Conservation (phyloP, 352 stramenopile species). For the Nothophytophthora sp. region DNA sequence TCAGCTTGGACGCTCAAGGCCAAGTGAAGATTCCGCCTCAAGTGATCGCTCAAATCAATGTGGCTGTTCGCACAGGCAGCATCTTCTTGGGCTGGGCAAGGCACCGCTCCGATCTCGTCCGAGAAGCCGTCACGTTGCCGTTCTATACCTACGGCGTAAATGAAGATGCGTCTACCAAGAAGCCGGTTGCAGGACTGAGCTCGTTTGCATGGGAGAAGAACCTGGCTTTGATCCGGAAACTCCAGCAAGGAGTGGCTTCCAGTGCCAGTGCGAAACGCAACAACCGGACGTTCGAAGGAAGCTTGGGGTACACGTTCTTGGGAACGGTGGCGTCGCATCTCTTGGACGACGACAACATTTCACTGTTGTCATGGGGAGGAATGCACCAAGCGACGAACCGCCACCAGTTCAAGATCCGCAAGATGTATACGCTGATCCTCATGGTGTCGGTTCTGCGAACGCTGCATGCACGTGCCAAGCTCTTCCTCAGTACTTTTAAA, state of each 20-base stretch:
- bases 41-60: constrained; percentile 56
- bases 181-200: constrained; percentile 41
- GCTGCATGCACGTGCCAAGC: constrained; percentile 61
- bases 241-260: constrained; percentile 28
- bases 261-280: constrained; percentile 14
- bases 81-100: constrained; percentile 79
- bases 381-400: constrained; percentile 22
- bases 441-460: constrained; percentile 83
- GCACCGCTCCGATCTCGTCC: constrained; percentile 61
- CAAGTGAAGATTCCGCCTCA: constrained; percentile 55
- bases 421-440: constrained; percentile 85
- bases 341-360: constrained; percentile 26
- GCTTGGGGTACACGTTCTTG: constrained; percentile 73
- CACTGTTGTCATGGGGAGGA: constrained; percentile 34
- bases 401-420: constrained; percentile 63
- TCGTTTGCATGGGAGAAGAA: constrained; percentile 66
- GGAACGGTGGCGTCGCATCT: constrained; percentile 37
- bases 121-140: constrained; percentile 53
- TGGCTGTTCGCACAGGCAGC: constrained; percentile 72
- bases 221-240: constrained; percentile 46
- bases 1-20: constrained; percentile 61
- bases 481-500: constrained; percentile 52
- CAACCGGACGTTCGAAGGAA: constrained; percentile 34
- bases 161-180: constrained; percentile 1
- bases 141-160: constrained; percentile 46